Evolutionary conservation across 192 early-diverging fungal genomes (phyloP).

Genomic region (Chytriomyces sp.): DNA sequence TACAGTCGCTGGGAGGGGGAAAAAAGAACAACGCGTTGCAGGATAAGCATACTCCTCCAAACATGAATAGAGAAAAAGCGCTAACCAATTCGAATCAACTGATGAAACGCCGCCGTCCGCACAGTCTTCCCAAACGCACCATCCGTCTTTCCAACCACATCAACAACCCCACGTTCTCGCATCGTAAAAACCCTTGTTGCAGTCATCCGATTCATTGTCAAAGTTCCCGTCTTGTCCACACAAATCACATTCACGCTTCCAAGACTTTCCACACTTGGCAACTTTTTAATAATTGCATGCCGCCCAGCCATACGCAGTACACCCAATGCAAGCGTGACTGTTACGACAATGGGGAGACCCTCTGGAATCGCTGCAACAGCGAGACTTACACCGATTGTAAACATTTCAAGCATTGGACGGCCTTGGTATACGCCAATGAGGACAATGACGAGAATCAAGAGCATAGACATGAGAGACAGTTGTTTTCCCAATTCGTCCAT

Average conservation of each 20-base stretch:
- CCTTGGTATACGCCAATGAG: constrained; percentile 88
- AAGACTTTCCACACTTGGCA: constrained; percentile 92
- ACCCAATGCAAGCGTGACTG: constrained; percentile 91
- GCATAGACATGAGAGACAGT: constrained; percentile 83
- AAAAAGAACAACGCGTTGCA: too few species aligned
- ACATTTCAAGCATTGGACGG: constrained; percentile 91
- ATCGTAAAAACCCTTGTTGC: constrained; percentile 81
- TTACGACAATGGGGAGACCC: constrained; percentile 95
- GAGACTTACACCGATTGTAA: constrained; percentile 91
- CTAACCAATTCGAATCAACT: constrained; percentile 61
- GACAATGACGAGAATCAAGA: constrained; percentile 81
- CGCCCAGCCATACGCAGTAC: constrained; percentile 91
- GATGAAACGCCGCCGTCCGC: constrained; percentile 47
- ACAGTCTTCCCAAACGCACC: constrained; percentile 59
- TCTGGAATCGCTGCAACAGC: constrained; percentile 99
- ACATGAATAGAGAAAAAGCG: background rate
- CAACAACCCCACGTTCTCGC: constrained; percentile 46
- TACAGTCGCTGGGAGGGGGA: constrained; percentile 70
- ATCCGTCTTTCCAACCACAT: constrained; percentile 53
- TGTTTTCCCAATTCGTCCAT: constrained; percentile 95
- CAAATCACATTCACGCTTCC: constrained; percentile 95
- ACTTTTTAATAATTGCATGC: constrained; percentile 92
- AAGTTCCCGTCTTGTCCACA: constrained; percentile 96
- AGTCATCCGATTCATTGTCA: constrained; percentile 96
- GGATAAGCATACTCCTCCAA: too few species aligned